These are phyloP conservation scores for Panicum hallii DNA, from an alignment of 202 grass and related monocot species.

Conservation along the genomic window DNA sequence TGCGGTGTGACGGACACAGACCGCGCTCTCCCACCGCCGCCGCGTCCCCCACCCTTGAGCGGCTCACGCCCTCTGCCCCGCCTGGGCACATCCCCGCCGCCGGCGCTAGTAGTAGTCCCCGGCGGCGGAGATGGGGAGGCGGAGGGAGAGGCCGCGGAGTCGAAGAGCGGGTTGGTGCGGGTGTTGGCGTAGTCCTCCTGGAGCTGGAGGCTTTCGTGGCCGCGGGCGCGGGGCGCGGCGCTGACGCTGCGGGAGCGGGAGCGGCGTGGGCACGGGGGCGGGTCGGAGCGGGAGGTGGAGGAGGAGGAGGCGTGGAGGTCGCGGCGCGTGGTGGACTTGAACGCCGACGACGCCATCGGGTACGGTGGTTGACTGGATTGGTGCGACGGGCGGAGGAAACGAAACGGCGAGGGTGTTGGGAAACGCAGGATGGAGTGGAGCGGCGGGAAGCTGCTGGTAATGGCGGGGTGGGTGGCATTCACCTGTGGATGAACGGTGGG, in stretches of 20 bases:
- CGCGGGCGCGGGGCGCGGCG: conserved; percentile 42
- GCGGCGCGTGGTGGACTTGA: conserved; percentile 79
- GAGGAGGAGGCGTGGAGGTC: conserved; percentile 38
- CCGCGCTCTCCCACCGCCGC: conserved; percentile 40
- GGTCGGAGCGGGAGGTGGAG: conserved; percentile 5
- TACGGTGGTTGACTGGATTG: neutral
- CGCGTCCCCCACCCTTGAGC: conserved; percentile 3
- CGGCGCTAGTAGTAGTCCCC: neutral
- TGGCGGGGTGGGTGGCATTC: too few species aligned
- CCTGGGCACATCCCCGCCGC: conserved; percentile 25
- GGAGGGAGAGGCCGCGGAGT: conserved; percentile 48
- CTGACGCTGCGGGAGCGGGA: conserved; percentile 62
- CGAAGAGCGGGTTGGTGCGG: conserved; percentile 79
- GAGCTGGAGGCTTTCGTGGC: neutral
- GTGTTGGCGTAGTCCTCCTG: conserved; percentile 55
- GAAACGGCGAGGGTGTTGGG: neutral
- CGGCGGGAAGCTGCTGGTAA: too few species aligned
- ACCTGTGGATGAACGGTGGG: neutral
- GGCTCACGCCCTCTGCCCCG: conserved; percentile 41
- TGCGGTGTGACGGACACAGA: conserved; percentile 52
- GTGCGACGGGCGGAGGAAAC: neutral
- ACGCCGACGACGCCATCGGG: conserved; percentile 72
- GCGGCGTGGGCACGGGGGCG: conserved; percentile 51
- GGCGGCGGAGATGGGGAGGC: conserved; percentile 43
- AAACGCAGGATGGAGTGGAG: too few species aligned